A percentile compares a stretch with the other conserved stretches of the same genome.
Conservation (phyloP, 163 green algal species). For the Volvox carteri region DNA sequence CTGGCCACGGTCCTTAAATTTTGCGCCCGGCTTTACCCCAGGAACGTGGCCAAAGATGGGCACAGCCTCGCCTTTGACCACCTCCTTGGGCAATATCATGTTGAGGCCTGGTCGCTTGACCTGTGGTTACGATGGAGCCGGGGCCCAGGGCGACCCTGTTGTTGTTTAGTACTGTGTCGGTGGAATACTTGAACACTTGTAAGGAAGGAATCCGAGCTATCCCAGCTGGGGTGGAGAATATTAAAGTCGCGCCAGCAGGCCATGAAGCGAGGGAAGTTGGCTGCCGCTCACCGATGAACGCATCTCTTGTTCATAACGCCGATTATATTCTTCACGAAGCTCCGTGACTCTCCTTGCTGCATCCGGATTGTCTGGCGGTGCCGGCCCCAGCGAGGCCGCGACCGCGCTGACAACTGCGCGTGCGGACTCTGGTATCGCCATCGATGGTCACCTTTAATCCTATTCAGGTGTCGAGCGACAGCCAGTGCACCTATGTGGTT, state of each 20-base stretch:
- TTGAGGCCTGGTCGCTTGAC: background rate
- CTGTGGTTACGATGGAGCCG: no score
- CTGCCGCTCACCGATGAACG: background rate
- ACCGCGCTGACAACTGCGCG: background rate
- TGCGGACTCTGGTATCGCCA: background rate
- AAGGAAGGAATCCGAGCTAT: no score
- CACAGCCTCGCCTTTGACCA: background rate
- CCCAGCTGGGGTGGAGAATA: no score
- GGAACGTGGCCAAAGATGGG: conserved; percentile 62
- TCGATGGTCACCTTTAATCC: no score
- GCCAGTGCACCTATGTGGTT: background rate
- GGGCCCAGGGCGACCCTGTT: background rate
- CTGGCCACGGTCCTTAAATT: conserved; percentile 64
- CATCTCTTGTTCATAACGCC: background rate
- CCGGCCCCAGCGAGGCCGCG: background rate
- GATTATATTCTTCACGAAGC: background rate
- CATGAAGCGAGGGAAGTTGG: no score
- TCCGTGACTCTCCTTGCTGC: background rate
- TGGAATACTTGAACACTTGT: no score
- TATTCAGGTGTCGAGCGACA: no score
- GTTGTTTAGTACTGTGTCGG: no score
- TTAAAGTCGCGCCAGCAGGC: no score
- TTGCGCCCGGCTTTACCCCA: conserved; percentile 58
- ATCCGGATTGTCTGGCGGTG: background rate
- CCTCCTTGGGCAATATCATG: conserved; percentile 28